These are phyloP conservation scores for Coemansia asiatica DNA, from an alignment of 192 early-diverging fungal genomes.

Conservation along the genomic window DNA sequence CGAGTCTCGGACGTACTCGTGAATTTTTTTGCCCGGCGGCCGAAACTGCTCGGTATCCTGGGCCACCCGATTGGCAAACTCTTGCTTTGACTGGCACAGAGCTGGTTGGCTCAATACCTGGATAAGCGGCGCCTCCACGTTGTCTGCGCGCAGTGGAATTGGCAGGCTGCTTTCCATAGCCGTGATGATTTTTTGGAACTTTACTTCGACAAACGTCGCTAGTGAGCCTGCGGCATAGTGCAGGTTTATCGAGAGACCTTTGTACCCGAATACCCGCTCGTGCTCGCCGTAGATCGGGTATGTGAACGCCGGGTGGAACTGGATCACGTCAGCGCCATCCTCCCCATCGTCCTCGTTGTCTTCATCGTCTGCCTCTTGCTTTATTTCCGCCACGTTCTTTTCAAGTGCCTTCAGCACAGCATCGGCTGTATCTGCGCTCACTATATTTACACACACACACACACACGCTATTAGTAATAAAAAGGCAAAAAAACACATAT, in stretches of 20 bases:
- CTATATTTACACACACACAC: no score
- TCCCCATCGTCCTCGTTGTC: conserved; percentile 39
- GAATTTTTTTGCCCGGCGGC: conserved; percentile 77
- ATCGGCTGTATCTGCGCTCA: conserved; percentile 35
- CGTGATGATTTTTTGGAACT: conserved; percentile 65
- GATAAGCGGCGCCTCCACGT: conserved; percentile 61
- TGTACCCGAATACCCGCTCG: conserved; percentile 88
- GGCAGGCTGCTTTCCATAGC: conserved; percentile 39
- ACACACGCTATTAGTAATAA: background rate
- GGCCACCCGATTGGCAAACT: conserved; percentile 65
- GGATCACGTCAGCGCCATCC: conserved; percentile 42
- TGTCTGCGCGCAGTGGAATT: conserved; percentile 58
- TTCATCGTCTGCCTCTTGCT: conserved; percentile 32
- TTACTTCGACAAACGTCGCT: conserved; percentile 65
- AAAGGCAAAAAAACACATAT: no score
- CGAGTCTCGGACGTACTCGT: conserved; percentile 63
- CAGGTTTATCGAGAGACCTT: conserved; percentile 73
- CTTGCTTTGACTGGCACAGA: conserved; percentile 58
- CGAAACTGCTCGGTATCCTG: conserved; percentile 64
- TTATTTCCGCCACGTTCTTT: conserved; percentile 20
- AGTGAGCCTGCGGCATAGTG: conserved; percentile 79
- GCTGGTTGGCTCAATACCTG: conserved; percentile 60
- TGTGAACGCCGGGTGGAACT: conserved; percentile 82
- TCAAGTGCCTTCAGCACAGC: conserved; percentile 33
- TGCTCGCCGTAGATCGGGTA: conserved; percentile 88